Conservation (phyloP, 2,329 filamentous ascomycete species). For the Penicillium psychrosexuale region DNA sequence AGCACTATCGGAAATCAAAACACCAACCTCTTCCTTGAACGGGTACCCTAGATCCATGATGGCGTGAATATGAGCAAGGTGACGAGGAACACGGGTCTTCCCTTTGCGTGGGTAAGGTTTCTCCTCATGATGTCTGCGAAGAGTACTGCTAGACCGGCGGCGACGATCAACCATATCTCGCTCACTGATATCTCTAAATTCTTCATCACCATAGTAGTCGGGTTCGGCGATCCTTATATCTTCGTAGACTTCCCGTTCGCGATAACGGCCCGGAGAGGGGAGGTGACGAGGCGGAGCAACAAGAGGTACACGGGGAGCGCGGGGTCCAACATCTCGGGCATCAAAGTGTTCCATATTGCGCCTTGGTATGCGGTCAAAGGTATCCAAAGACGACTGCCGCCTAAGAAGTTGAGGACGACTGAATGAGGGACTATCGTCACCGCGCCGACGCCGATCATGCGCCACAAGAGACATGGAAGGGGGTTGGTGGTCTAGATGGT, state of each 20-base stretch:
- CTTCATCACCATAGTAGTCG: conserved; percentile 68
- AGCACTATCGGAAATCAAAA: not conserved
- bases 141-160: conserved; percentile 45
- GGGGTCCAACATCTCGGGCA: conserved; percentile 41
- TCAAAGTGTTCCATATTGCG: conserved; percentile 48
- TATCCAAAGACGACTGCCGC: conserved; percentile 85
- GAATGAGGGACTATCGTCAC: conserved; percentile 49
- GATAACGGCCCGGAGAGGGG: conserved; percentile 56
- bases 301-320: conserved; percentile 65
- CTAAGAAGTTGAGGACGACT: conserved; percentile 68
- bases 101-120: conserved; percentile 71
- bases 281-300: conserved; percentile 43
- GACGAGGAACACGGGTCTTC: conserved; percentile 81
- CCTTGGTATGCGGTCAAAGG: conserved; percentile 73
- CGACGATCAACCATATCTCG: conserved; percentile 53
- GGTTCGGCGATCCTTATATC: conserved; percentile 67
- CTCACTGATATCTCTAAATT: conserved; percentile 65
- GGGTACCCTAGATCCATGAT: conserved; percentile 83
- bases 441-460: conserved; percentile 55
- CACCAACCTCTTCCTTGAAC: conserved; percentile 75
- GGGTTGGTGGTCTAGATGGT: conserved; percentile 43
- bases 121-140: conserved; percentile 34
- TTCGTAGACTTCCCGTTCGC: conserved; percentile 59
- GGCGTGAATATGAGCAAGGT: conserved; percentile 74
- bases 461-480: conserved; percentile 53